Evolutionary conservation across 208 protist species (phyloP).

Genomic region (Wallacemonas sp.): DNA sequence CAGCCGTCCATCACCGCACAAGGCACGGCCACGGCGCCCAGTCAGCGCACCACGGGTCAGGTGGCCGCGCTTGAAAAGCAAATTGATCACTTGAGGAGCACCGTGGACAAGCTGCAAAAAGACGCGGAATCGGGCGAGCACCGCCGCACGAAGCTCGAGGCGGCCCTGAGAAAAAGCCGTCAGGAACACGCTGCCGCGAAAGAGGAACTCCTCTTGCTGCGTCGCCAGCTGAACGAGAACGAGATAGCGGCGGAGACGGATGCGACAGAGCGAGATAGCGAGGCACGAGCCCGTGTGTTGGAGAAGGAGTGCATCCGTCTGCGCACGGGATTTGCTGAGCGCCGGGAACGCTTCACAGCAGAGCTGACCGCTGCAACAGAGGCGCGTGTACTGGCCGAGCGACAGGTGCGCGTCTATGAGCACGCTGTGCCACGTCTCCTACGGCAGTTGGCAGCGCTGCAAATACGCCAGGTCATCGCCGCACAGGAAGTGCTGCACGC

Average conservation of each 20-base stretch:
- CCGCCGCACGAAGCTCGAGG: constrained; percentile 25
- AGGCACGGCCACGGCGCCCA: no score
- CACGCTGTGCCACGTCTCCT: not conserved
- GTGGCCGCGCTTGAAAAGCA: constrained; percentile 33
- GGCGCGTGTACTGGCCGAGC: not conserved
- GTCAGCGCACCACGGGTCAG: not conserved
- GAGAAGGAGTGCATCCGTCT: constrained; percentile 54
- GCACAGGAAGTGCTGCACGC: not conserved
- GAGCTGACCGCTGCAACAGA: constrained; percentile 6
- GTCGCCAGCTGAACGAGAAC: constrained; percentile 62
- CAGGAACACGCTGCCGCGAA: constrained; percentile 48
- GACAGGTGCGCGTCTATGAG: not conserved
- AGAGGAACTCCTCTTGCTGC: constrained; percentile 36
- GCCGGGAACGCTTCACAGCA: constrained; percentile 19
- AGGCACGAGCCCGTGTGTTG: constrained; percentile 33
- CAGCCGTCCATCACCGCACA: no score
- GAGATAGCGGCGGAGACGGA: constrained; percentile 53
- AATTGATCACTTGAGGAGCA: constrained; percentile 19
- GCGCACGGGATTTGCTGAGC: constrained; percentile 40
- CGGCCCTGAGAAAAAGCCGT: constrained; percentile 23
- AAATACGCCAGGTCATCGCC: not conserved
- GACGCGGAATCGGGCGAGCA: not conserved
- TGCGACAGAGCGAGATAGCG: constrained; percentile 29
- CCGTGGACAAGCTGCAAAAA: constrained; percentile 13
- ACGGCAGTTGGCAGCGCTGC: not conserved